phyloP scores from a whole-genome alignment of 371 early-diverging fungal species.

The Caulochytrium protostelioides region DNA sequence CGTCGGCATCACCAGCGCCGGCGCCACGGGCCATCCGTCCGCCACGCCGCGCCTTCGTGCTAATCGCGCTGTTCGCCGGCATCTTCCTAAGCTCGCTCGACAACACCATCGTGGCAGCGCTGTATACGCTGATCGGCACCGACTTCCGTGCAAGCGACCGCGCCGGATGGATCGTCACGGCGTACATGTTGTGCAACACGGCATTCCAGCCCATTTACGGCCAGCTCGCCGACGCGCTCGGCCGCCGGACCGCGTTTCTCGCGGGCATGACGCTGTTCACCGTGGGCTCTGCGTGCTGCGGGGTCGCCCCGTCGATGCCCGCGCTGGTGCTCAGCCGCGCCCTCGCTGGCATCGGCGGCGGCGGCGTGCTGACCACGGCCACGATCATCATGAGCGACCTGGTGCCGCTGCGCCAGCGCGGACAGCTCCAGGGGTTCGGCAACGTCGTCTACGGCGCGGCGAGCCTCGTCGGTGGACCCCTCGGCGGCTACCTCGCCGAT shows the following conservation, averaged over 20 bases:
- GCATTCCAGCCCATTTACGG: slow-evolving; percentile 4
- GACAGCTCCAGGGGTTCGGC: slow-evolving; percentile 3
- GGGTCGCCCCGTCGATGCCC: not conserved
- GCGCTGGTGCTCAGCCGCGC: slow-evolving; percentile 4
- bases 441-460: slow-evolving; percentile 6
- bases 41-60: too few relatives aligned
- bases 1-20: too few relatives aligned
- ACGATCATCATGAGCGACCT: slow-evolving; percentile 7
- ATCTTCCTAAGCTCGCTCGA: slow-evolving; percentile 1
- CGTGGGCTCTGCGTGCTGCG: slow-evolving; percentile 5
- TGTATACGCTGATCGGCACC: not conserved
- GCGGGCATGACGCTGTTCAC: slow-evolving; percentile 3
- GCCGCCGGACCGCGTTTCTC: slow-evolving; percentile 1
- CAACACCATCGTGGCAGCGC: slow-evolving; percentile 2
- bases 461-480: slow-evolving; percentile 1
- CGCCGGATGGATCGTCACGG: slow-evolving; percentile 1
- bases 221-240: slow-evolving; percentile 3
- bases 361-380: slow-evolving; percentile 4
- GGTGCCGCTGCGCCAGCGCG: slow-evolving; percentile 7
- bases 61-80: too few relatives aligned
- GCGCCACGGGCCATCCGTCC: too few relatives aligned
- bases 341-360: slow-evolving; percentile 7
- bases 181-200: slow-evolving; percentile 1
- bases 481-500: slow-evolving; percentile 1
- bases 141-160: not conserved